Evolutionary conservation across 305 asterid species (phyloP).

Genomic region (Vinca major): DNA sequence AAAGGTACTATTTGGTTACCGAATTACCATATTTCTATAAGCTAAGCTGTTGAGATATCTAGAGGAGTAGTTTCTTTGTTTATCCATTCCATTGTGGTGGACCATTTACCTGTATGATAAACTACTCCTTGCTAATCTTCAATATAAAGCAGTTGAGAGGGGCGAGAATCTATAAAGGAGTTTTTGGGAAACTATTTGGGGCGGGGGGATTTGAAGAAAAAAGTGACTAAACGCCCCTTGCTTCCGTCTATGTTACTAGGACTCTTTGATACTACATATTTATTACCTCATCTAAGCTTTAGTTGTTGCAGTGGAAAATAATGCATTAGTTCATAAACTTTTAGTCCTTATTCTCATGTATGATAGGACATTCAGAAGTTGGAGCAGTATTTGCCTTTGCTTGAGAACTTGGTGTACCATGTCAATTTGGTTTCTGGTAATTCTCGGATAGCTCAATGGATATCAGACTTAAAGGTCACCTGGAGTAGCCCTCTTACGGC

Average conservation of each 20-base stretch:
- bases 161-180: too few relatives aligned
- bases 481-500: slow-evolving; percentile 50
- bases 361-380: slow-evolving; percentile 51
- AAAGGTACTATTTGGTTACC: neutral
- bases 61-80: neutral
- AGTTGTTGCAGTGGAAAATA: neutral
- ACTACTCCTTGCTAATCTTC: too few relatives aligned
- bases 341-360: slow-evolving; percentile 8
- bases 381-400: slow-evolving; percentile 54
- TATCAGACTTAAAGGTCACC: slow-evolving; percentile 38
- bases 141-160: too few relatives aligned
- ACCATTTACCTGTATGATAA: too few relatives aligned
- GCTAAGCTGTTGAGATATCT: neutral
- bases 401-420: slow-evolving; percentile 43
- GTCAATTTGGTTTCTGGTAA: slow-evolving; percentile 15
- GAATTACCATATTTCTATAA: neutral
- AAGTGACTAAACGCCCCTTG: too few relatives aligned
- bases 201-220: too few relatives aligned
- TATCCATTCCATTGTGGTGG: too few relatives aligned
- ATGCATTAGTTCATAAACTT: neutral
- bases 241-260: too few relatives aligned
- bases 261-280: neutral
- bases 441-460: slow-evolving; percentile 25
- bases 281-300: neutral
- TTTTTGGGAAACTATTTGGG: too few relatives aligned